Percentiles rank a stretch among this genome's conserved stretches.
These are phyloP conservation scores for Cladophialophora immunda DNA, from an alignment of 2,329 filamentous ascomycete species.

Conservation along the genomic window DNA sequence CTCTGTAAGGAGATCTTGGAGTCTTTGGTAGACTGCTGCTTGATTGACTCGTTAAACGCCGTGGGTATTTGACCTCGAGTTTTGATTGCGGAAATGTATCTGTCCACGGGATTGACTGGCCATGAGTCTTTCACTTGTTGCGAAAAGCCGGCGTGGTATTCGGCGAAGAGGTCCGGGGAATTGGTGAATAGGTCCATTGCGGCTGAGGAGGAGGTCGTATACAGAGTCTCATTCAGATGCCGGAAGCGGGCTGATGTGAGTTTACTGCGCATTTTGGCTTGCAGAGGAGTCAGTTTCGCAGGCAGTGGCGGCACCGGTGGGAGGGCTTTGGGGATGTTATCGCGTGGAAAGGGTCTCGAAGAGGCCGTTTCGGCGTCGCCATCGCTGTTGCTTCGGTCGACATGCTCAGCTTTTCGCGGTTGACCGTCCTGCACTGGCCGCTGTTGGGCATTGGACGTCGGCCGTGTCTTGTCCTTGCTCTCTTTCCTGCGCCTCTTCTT, in stretches of 20 bases:
- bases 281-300: conserved; percentile 84
- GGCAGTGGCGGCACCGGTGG: conserved; percentile 55
- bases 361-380: conserved; percentile 11
- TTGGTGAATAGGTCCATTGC: conserved; percentile 83
- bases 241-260: conserved; percentile 94
- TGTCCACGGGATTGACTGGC: conserved; percentile 95
- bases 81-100: conserved; percentile 77
- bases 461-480: conserved; percentile 3
- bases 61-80: conserved; percentile 59
- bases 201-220: conserved; percentile 85
- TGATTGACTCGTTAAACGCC: conserved; percentile 25
- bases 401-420: background rate
- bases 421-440: background rate
- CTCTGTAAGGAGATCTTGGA: conserved; percentile 10
- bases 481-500: conserved; percentile 9
- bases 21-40: background rate
- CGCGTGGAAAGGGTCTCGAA: conserved; percentile 5
- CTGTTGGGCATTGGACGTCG: background rate
- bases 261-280: conserved; percentile 93
- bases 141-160: conserved; percentile 96
- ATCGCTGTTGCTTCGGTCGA: background rate
- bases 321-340: conserved; percentile 41
- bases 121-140: conserved; percentile 89
- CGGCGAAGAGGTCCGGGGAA: conserved; percentile 90
- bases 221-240: conserved; percentile 95